Base-by-base conservation (phyloP, 768 basidiomycete genomes). In the Ramaria rubella region DNA sequence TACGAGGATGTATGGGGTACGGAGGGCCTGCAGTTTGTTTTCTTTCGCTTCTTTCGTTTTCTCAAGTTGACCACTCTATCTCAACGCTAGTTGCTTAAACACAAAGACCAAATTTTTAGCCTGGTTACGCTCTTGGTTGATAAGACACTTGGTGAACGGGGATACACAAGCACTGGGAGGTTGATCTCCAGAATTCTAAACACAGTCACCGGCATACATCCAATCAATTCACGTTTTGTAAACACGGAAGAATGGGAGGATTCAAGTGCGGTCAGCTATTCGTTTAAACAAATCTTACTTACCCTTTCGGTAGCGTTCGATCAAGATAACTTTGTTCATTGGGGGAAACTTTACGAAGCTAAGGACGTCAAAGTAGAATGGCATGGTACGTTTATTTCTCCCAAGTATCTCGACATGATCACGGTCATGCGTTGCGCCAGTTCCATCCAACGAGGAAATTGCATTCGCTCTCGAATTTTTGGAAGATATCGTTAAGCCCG, bases 71-170 rank as follows among this genome's bases (percentile, higher is more conserved):
- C 12, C 6, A 27, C 27, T n/a, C 14, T 24, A 55, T 60, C 8
- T 17, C 17, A 14, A 27, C 55, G n/a, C 9, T 59, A 88, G 90
- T 68, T 93, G 27, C 72, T 94, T 27, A 78, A 81, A 59, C 77
- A 94, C 69, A 86, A 81, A 67, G 69, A 76, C 15, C 74, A 83
- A 27, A 74, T 95, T 38, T 68, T 92, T 11, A 72, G 74, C 9
- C 72, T 95, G 14, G 61, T 94, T 38, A 67, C 70, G 0, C 69
- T 87, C 44, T 79, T 95, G 17, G 75, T 87, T 17, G 86, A 91
- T 40, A 87, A 84, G 64, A 87, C 89, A 6, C 87, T 87, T 72
- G 87, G 83, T 61, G 94, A 98, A 73, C 82, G 93, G 58, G 91
- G 92, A 9, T 97, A 90, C 68, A 83, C 81, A 29, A 82, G 86